Evolutionary conservation across 2,329 filamentous ascomycete species (phyloP).

Genomic region (Diaporthe vaccinii): DNA sequence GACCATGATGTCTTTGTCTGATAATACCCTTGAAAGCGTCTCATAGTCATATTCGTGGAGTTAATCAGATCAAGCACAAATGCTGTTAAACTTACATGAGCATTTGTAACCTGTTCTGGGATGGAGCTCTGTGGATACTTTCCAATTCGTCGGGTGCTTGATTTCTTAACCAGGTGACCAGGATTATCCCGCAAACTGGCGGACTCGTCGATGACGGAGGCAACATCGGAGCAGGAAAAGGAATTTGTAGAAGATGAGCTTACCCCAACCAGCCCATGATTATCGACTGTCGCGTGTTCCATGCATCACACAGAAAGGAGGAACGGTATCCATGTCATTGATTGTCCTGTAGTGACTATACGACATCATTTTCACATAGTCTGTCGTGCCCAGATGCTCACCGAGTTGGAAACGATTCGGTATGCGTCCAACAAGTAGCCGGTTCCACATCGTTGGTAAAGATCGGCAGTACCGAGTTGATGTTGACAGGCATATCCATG

Average conservation of each 20-base stretch:
- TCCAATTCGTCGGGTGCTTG: background rate
- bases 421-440: background rate
- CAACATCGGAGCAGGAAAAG: background rate
- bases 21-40: background rate
- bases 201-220: background rate
- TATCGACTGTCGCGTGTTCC: background rate
- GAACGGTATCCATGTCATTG: background rate
- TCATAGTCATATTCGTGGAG: too few relatives aligned
- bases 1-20: background rate
- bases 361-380: background rate
- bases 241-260: background rate
- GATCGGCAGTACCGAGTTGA: slow-evolving; percentile 5
- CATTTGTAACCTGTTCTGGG: background rate
- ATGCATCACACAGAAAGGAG: background rate
- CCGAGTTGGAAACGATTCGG: background rate
- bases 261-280: background rate
- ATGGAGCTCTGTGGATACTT: slow-evolving; percentile 4
- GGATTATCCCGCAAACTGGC: background rate
- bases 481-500: background rate
- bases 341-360: too few relatives aligned
- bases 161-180: background rate
- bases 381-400: background rate
- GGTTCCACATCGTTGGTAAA: background rate
- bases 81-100: background rate
- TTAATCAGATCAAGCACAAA: background rate